Percentiles rank a stretch among this genome's conserved stretches.
Conservation (phyloP, 2,329 filamentous ascomycete genomes). For the Sclerotinia borealis region DNA sequence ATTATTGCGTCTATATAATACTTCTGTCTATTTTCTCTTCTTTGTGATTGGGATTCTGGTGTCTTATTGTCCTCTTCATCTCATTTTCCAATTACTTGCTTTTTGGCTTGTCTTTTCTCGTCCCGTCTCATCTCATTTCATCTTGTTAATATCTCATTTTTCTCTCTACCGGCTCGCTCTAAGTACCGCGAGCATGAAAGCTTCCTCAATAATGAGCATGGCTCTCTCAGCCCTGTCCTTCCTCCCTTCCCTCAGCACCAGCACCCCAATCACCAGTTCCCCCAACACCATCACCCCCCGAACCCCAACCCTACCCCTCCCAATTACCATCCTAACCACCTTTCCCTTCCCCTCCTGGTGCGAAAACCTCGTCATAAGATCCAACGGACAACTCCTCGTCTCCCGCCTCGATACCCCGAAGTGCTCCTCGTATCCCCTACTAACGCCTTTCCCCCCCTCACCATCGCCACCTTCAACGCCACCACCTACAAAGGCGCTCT, state of each 20-base stretch:
- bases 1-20: background rate
- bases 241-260: background rate
- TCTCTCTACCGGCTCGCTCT: background rate
- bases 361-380: conserved; percentile 36
- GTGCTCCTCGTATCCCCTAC: conserved; percentile 33
- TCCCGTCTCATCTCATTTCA: background rate
- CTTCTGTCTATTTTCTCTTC: background rate
- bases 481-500: conserved; percentile 27
- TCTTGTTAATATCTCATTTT: background rate
- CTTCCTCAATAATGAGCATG: background rate
- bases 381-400: conserved; percentile 36
- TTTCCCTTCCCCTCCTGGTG: conserved; percentile 16
- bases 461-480: conserved; percentile 31
- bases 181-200: background rate
- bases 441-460: conserved; percentile 10
- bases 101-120: background rate
- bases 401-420: conserved; percentile 30
- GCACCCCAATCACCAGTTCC: background rate
- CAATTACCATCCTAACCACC: conserved; percentile 10
- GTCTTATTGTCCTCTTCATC: background rate
- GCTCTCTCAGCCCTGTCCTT: background rate
- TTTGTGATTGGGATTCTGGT: background rate
- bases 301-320: conserved; percentile 10
- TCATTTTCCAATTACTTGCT: background rate
- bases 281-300: background rate